Conservation (phyloP, 768 basidiomycete species). For the Mycena maculata region DNA sequence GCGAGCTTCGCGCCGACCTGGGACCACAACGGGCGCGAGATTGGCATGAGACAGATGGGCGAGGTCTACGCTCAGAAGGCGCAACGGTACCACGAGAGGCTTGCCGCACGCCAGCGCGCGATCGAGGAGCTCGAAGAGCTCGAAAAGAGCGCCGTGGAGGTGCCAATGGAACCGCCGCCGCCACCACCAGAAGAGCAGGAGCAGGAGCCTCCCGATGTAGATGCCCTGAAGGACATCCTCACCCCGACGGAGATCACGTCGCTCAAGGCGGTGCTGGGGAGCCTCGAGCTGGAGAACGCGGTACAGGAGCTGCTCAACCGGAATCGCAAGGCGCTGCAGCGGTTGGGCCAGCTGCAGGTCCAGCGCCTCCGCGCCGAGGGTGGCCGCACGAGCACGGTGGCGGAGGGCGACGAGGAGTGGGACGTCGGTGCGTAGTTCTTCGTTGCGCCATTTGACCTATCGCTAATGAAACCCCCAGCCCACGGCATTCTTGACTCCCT, state of each 20-base stretch:
- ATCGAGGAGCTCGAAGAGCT: no score
- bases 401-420: slow-evolving; percentile 85
- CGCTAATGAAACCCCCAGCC: slow-evolving; percentile 54
- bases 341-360: slow-evolving; percentile 75
- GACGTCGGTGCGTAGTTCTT: slow-evolving; percentile 69
- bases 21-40: slow-evolving; percentile 79
- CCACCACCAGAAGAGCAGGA: not conserved
- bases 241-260: slow-evolving; percentile 64
- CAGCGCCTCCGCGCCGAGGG: slow-evolving; percentile 62
- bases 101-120: slow-evolving; percentile 38
- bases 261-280: slow-evolving; percentile 71
- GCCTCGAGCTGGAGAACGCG: slow-evolving; percentile 73
- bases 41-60: slow-evolving; percentile 71
- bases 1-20: slow-evolving; percentile 84
- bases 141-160: slow-evolving; percentile 14
- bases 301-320: slow-evolving; percentile 75
- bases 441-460: slow-evolving; percentile 29
- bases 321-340: slow-evolving; percentile 70
- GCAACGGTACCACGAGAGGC: slow-evolving; percentile 50
- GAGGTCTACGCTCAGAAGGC: slow-evolving; percentile 67
- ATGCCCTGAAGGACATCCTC: slow-evolving; percentile 57
- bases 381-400: slow-evolving; percentile 56
- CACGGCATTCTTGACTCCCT: slow-evolving; percentile 80
- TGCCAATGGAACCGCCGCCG: not conserved
- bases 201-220: slow-evolving; percentile 51